Evolutionary conservation across 768 basidiomycete species (phyloP), one percentile per base, ranked within the genome.

Genomic region (Nidula microcarpa): DNA sequence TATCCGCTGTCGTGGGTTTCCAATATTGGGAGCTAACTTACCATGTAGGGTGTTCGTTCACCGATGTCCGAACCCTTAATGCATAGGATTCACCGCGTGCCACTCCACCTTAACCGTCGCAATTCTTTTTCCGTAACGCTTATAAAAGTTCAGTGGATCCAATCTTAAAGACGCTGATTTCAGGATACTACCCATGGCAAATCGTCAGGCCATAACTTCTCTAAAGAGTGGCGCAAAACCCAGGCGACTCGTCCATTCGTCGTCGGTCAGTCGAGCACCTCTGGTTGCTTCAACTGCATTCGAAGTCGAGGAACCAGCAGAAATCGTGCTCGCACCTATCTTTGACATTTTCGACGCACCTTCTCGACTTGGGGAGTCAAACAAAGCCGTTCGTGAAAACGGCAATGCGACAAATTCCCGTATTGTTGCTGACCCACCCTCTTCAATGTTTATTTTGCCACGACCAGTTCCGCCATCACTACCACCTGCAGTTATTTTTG

Each of bases 261-360:
- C 65, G 16, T 61, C 58, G 16, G 49, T 57, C 3, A 65, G 50
- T 39, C 62, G 58, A 16, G 62, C 63, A n/a, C 53, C 57, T 14
- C 52, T 54, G 48, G 55, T 64, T 43, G 58, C 61, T 35, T 43
- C 60, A n/a, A 39, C 63, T 44, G 49, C 54, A 9, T 47, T 57
- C 34, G 49, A 54, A 43, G 55, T 56, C 8, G 50, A 47, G 17
- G 60, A 62, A 34, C 37, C 61, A 33, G 57, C 67, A 45, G 67
- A 68, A 50, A 60, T 65, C 18, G 60, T 57, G 13, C 52, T 65
- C 16, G 64, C 65, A 9, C 68, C 66, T 43, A 76, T 78, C 47
- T 73, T 76, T 55, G 80, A 81, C 60, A 79, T 82, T 53, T 79
- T 80, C 59, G 79, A 82, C 53, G 79, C 71, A 18, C 76, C 79